Conservation (phyloP, 306 rosid species). For the Vigna radiata region DNA sequence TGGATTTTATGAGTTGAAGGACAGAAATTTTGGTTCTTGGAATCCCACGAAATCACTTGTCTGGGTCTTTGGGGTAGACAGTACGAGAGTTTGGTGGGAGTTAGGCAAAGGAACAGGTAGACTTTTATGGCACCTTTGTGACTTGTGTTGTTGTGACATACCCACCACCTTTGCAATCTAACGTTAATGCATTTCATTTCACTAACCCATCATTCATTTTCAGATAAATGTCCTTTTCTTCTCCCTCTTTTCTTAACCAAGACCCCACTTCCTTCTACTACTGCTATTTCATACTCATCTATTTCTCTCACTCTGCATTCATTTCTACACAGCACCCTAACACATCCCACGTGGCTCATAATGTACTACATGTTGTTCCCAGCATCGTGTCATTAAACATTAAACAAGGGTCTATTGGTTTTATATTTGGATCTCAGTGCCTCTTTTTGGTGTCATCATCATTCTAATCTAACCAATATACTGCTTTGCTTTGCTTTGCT, state of each 20-base stretch:
- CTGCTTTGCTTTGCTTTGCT: slow-evolving; percentile 5
- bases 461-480: slow-evolving; percentile 32
- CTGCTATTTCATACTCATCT: neutral
- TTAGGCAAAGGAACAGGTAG: slow-evolving; percentile 54
- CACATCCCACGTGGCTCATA: slow-evolving; percentile 14
- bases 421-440: slow-evolving; percentile 36
- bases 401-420: slow-evolving; percentile 35
- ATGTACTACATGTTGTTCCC: slow-evolving; percentile 26
- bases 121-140: slow-evolving; percentile 41
- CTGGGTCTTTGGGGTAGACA: slow-evolving; percentile 26
- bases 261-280: slow-evolving; percentile 24
- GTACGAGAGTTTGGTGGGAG: slow-evolving; percentile 68
- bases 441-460: slow-evolving; percentile 41
- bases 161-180: neutral
- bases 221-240: slow-evolving; percentile 39
- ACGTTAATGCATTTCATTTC: neutral
- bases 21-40: slow-evolving; percentile 44
- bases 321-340: too few relatives aligned
- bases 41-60: slow-evolving; percentile 40
- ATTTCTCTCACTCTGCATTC: neutral
- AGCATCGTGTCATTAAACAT: slow-evolving; percentile 12
- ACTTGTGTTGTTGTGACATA: neutral
- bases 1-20: slow-evolving; percentile 26
- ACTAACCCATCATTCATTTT: slow-evolving; percentile 42
- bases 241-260: slow-evolving; percentile 39